Evolutionary conservation across 2,329 filamentous ascomycete genomes (phyloP).

Genomic region (Phialophora macrospora): DNA sequence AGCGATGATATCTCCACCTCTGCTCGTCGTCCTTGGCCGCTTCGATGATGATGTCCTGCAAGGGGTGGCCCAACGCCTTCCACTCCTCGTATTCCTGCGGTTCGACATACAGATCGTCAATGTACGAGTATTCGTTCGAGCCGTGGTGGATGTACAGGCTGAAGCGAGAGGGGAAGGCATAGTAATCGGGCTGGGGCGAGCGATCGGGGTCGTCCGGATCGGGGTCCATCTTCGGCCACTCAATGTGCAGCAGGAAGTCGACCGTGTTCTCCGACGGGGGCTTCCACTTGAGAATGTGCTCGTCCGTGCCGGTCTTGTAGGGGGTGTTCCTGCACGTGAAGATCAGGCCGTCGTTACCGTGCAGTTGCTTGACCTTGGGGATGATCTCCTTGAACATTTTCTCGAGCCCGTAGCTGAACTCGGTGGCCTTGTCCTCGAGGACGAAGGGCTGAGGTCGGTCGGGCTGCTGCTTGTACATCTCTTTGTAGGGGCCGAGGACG

Average conservation of each 20-base stretch:
- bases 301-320: slow-evolving; percentile 89
- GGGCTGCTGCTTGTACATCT: slow-evolving; percentile 73
- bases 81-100: slow-evolving; percentile 81
- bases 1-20: slow-evolving; percentile 81
- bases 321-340: slow-evolving; percentile 91
- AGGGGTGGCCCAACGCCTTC: slow-evolving; percentile 72
- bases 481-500: slow-evolving; percentile 78
- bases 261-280: slow-evolving; percentile 93
- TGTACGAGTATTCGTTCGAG: slow-evolving; percentile 69
- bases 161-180: slow-evolving; percentile 70
- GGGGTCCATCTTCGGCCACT: slow-evolving; percentile 74
- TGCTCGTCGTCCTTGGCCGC: slow-evolving; percentile 71
- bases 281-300: slow-evolving; percentile 97
- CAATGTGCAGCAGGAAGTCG: slow-evolving; percentile 81
- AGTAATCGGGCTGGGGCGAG: slow-evolving; percentile 74
- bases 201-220: slow-evolving; percentile 70
- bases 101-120: slow-evolving; percentile 70
- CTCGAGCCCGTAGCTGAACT: slow-evolving; percentile 84
- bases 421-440: slow-evolving; percentile 85
- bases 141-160: slow-evolving; percentile 70
- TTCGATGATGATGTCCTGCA: slow-evolving; percentile 89
- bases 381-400: slow-evolving; percentile 91
- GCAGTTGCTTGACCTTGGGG: slow-evolving; percentile 71
- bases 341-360: slow-evolving; percentile 95
- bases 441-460: slow-evolving; percentile 74